Evolutionary conservation across 225 moss, liverwort and hornwort species (phyloP), one percentile per base, ranked within the genome.

Genomic region (Thuidium tamariscinum): DNA sequence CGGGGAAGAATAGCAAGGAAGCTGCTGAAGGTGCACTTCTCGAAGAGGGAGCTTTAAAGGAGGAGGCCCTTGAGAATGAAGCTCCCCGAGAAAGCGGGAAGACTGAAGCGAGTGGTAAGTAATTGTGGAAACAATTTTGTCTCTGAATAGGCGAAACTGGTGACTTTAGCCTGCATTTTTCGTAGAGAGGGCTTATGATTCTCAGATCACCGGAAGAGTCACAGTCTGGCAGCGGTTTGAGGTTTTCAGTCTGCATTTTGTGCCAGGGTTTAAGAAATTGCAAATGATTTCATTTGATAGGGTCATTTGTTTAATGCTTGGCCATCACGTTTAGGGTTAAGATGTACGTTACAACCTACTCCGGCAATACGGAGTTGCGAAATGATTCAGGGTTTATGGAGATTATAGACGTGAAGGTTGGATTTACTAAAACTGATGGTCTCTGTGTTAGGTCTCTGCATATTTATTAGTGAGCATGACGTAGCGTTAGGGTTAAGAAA

Each of bases 1-100:
- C 89, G 79, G 90, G 85, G 62, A 86, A 42, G 66, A 79, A 83
- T 74, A 11, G 88, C 16, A 92, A 92, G 84, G 89, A 90, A 26
- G 73, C 83, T 7, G 67, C 67, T 3, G 91, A 91, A 46, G 85
- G 86, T 25, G 87, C 80, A 27, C 13, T 69, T 21, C 41, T 59
- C 54, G 83, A 90, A 57, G 91, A 88, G 64, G 93, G 77, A 61
- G 72, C 81, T 81, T 63, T 81, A 66, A 91, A 90, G 83, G 91
- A 89, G 79, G 93, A 88, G 37, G 42, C 60, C 10, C 42, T 61
- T 60, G 92, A 86, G 68, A 88, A 88, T 55, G 91, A 84, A 74
- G 19, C 66, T n/a, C 41, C 67, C 36, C 79, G 82, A 59, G 92
- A 84, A 74, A 80, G 66, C 56, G 85, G 90, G 57, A 93, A 85